Evolutionary conservation across 2,329 filamentous ascomycete genomes (phyloP), one percentile per base, ranked within the genome.

Genomic region (Huntiella moniliformis): DNA sequence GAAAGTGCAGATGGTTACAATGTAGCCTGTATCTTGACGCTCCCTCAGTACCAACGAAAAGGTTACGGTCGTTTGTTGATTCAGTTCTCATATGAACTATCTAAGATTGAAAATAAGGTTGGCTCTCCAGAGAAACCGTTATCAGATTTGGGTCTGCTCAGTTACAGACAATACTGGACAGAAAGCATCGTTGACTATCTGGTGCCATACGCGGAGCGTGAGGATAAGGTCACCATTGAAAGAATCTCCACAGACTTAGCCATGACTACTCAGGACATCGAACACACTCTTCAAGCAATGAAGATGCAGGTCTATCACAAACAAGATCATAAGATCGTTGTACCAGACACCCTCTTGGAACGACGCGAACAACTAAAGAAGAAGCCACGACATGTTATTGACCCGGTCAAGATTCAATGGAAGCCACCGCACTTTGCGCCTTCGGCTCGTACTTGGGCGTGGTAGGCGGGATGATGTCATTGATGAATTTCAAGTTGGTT

Each of bases 1-100:
- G 91, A 98, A 61, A 88, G 82, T 35, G 86, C 86, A 0, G 92
- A 98, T 56, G 85, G 83, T 28, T 98, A 96, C 71, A 98, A 98
- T 58, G 80, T 98, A 31, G 92, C 91, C 4, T 98, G 92, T 72
- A 98, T 98, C 59, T 68, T 98, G 49, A 98, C 91, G 0, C 68
- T 98, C 3, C 91, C 91, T 0, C 92, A 98, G 58, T 96, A 92
- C 55, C 91, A 98, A 61, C 77, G 91, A 17, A 91, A 92, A 57
- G 91, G 91, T 0, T 95, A 91, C 55, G 91, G 92, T 17, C 79
- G 85, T 50, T 70, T 98, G 10, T 71, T 98, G 48, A 98, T 98
- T 55, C 86, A 93, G 53, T 96, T 98, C 63, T 94, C 85, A 4
- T 98, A 98, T 63, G 88, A 96, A 58, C 77, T 98, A 22, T 91